Percentiles rank a stretch among this genome's conserved stretches.
These are phyloP conservation scores for Symbiodinium pilosum DNA, from an alignment of 73 alveolate species.

Conservation along the genomic window DNA sequence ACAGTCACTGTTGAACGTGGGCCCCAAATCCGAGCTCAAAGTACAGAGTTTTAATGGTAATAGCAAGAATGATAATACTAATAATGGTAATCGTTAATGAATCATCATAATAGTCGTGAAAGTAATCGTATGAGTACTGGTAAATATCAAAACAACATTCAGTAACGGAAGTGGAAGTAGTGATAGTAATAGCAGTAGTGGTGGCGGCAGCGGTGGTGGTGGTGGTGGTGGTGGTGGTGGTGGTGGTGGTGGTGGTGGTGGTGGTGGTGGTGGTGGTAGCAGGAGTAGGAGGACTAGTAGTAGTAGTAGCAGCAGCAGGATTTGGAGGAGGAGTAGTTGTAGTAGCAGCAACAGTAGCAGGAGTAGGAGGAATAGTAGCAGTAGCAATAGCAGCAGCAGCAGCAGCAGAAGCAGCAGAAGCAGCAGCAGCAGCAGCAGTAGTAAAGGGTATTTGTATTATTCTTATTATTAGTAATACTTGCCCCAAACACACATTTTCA, in stretches of 20 bases:
- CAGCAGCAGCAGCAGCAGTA: not conserved
- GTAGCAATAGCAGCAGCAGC: not conserved
- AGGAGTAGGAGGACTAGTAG: not conserved
- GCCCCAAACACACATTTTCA: too few relatives aligned
- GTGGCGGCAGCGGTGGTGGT: not conserved
- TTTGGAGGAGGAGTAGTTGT: not conserved
- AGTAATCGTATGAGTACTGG: too few relatives aligned
- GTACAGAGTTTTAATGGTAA: too few relatives aligned
- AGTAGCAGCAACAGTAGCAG: not conserved
- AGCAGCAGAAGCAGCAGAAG: not conserved
- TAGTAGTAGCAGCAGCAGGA: not conserved
- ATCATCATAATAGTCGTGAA: too few relatives aligned
- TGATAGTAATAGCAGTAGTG: not conserved
- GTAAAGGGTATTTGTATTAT: too few relatives aligned
- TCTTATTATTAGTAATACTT: too few relatives aligned
- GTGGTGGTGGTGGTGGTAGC: not conserved
- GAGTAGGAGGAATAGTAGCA: not conserved
- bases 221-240: not conserved
- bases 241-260: not conserved
- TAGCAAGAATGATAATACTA: too few relatives aligned
- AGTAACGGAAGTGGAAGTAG: too few relatives aligned
- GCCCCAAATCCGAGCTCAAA: too few relatives aligned
- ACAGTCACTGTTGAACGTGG: too few relatives aligned
- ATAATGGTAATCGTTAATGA: too few relatives aligned
- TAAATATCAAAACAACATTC: too few relatives aligned